Conservation (phyloP, 2,329 filamentous ascomycete genomes). For the Knufia petricola region DNA sequence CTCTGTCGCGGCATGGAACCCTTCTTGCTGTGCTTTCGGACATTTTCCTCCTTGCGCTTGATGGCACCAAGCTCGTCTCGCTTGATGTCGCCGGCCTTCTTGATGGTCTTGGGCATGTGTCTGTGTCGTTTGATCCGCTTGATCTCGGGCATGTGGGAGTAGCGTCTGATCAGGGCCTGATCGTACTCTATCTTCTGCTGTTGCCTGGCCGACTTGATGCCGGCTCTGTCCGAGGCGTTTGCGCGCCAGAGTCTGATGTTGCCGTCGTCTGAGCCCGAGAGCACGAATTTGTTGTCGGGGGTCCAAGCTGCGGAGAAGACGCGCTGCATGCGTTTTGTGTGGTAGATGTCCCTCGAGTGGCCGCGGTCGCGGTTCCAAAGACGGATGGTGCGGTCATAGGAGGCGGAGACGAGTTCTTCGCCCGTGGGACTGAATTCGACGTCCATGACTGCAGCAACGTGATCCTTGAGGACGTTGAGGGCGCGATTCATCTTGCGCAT, state of each 20-base stretch:
- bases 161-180: constrained; percentile 69
- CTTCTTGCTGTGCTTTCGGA: constrained; percentile 82
- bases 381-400: constrained; percentile 78
- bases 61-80: constrained; percentile 74
- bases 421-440: constrained; percentile 92
- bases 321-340: constrained; percentile 95
- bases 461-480: constrained; percentile 80
- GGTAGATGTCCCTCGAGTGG: constrained; percentile 85
- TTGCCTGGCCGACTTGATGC: constrained; percentile 75
- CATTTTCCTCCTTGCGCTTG: constrained; percentile 88
- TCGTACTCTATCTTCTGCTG: constrained; percentile 88
- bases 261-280: constrained; percentile 88
- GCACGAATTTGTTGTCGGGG: constrained; percentile 77
- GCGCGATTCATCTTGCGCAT: constrained; percentile 84
- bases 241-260: constrained; percentile 85
- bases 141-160: constrained; percentile 93
- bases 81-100: constrained; percentile 96
- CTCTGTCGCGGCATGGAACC: constrained; percentile 61
- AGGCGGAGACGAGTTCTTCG: constrained; percentile 82
- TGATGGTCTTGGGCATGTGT: constrained; percentile 83
- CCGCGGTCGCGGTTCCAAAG: constrained; percentile 73
- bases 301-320: constrained; percentile 80
- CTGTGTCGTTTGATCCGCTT: constrained; percentile 81
- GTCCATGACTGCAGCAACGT: constrained; percentile 89
- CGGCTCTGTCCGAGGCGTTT: constrained; percentile 71